Base-by-base conservation (phyloP, 768 basidiomycete genomes). In the Mrakia gelida region DNA sequence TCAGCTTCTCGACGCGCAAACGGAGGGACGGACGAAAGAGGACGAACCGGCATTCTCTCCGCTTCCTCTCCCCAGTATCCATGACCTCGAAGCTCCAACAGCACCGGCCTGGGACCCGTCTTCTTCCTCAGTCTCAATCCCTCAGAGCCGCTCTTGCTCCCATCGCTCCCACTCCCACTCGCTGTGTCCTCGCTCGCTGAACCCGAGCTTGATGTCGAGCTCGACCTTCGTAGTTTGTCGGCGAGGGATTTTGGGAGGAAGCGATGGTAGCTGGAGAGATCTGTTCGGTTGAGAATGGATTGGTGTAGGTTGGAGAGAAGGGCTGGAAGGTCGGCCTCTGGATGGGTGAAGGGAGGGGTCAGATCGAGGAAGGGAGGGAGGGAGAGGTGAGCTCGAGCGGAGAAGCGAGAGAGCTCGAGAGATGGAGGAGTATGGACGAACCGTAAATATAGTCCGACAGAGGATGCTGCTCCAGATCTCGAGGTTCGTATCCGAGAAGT, bases 401-500 rank as follows among this genome's bases (percentile, higher is more conserved):
- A 56, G 59, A 63, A n/a, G 41, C 43, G 16, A 28, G 7, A 9
- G 7, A 21, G 41, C 34, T n/a, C 32, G n/a, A 26, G 23, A 32
- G 61, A 15, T 34, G 34, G 61, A 68, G 15, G 52, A 67, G 61
- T 15, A 30, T 49, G 71, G 49, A 67, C 71, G 34, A 82, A 92
- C 92, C 82, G 81, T 90, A 88, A 81, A 94, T 86, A 75, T 92
- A 85, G 76, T 92, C 89, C 59, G 85, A 80, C 75, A 95, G 87
- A 79, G 90, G 88, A 16, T 86, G 85, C 84, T 93, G 92, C 41
- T 93, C 84, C 75, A 94, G 84, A 77, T 94, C 92, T 10, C 87
- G 85, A 77, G 91, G 89, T 73, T 86, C 87, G 92, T 92, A 94
- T 26, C 92, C 93, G 8, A 93, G 86, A 15, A 93, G 86, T 79